Percentiles rank a stretch among this genome's conserved stretches.
Evolutionary conservation across 805 yeast genomes (phyloP).

Genomic region (Komagataella pastoris): DNA sequence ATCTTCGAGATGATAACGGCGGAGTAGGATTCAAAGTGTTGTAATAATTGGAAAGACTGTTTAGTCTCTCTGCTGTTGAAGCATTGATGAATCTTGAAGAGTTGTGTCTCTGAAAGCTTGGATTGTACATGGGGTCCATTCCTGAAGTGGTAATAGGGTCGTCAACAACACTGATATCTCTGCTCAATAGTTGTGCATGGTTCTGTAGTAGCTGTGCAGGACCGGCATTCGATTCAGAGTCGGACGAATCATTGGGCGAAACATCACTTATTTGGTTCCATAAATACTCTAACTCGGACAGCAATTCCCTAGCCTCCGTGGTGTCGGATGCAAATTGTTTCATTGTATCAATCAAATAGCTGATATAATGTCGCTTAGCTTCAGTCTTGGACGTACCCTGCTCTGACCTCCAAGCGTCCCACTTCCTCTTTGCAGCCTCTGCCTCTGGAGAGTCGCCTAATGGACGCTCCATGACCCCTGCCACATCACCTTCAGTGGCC

Average conservation of each 20-base stretch:
- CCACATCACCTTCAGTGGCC: slow-evolving; percentile 80
- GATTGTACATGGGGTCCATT: background rate
- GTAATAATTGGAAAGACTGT: background rate
- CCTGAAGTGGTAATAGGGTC: background rate
- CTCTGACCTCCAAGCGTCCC: slow-evolving; percentile 79
- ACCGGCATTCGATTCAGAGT: background rate
- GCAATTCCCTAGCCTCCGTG: slow-evolving; percentile 48
- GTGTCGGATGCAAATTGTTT: slow-evolving; percentile 53
- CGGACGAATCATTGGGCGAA: background rate
- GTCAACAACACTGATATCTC: background rate
- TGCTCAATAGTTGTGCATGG: background rate
- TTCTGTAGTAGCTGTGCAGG: background rate
- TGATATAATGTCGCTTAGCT: slow-evolving; percentile 62
- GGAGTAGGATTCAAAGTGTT: slow-evolving; percentile 8
- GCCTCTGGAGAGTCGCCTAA: slow-evolving; percentile 44
- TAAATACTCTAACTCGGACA: slow-evolving; percentile 53
- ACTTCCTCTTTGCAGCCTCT: slow-evolving; percentile 56
- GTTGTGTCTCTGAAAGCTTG: slow-evolving; percentile 9
- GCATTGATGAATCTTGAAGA: slow-evolving; percentile 3
- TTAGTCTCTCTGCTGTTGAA: slow-evolving; percentile 5
- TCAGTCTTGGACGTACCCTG: slow-evolving; percentile 55
- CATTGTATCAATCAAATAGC: slow-evolving; percentile 63
- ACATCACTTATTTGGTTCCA: slow-evolving; percentile 62
- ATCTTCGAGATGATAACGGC: slow-evolving; percentile 4
- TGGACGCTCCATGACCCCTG: slow-evolving; percentile 55